A percentile compares a stretch with the other conserved stretches of the same genome.
Conservation (phyloP, 108 stramenopile genomes). For the Fragilariopsis cylindrus region DNA sequence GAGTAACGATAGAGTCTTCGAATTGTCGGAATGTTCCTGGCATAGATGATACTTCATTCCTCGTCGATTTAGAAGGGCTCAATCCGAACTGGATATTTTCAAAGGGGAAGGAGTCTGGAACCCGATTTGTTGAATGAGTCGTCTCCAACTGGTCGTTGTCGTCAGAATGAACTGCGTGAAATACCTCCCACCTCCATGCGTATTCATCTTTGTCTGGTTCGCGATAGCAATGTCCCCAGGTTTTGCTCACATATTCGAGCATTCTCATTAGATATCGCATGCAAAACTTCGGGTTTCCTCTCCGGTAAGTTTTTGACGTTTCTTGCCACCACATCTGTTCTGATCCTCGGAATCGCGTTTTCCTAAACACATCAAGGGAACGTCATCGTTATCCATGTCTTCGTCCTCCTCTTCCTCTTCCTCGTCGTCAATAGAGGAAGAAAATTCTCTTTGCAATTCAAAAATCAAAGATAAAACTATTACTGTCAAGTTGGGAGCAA, state of each 20-base stretch:
- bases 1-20: constrained; percentile 13
- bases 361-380: constrained; percentile 19
- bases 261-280: constrained; percentile 54
- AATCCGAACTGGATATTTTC: constrained; percentile 54
- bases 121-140: constrained; percentile 53
- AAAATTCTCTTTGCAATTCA: constrained; percentile 39
- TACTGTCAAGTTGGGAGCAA: constrained; percentile 64
- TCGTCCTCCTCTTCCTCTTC: constrained; percentile 21
- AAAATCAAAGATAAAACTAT: constrained; percentile 69
- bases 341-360: constrained; percentile 22
- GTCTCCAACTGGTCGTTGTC: constrained; percentile 34
- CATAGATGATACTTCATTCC: constrained; percentile 7
- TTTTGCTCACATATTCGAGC: constrained; percentile 60
- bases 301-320: constrained; percentile 15
- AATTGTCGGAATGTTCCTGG: constrained; percentile 10
- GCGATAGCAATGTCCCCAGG: constrained; percentile 75
- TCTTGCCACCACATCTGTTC: constrained; percentile 16
- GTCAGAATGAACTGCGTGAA: constrained; percentile 45
- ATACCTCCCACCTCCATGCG: constrained; percentile 80
- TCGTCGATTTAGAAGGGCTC: not conserved
- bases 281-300: constrained; percentile 29
- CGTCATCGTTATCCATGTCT: constrained; percentile 45
- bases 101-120: constrained; percentile 52
- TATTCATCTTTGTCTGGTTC: constrained; percentile 74
- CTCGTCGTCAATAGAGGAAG: not conserved